These are phyloP conservation scores for Tricholoma hemisulphureum DNA, from an alignment of 768 basidiomycete species.

Conservation along the genomic window DNA sequence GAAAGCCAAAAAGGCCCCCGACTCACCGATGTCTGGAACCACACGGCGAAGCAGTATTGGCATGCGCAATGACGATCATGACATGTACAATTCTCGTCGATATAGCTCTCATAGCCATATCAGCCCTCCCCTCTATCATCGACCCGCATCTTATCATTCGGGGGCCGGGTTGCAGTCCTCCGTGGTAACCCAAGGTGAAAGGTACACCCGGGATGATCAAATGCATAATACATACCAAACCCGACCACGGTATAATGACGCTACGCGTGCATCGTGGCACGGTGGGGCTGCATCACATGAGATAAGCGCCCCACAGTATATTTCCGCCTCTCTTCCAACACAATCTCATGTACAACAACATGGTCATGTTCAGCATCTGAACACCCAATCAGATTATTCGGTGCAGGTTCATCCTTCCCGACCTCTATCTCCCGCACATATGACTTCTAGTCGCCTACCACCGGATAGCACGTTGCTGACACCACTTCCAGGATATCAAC, in stretches of 20 bases:
- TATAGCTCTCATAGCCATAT: constrained; percentile 26
- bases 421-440: constrained; percentile 19
- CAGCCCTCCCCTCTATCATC: constrained; percentile 17
- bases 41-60: constrained; percentile 34
- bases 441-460: constrained; percentile 45
- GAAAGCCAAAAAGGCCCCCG: constrained; percentile 82
- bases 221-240: constrained; percentile 16
- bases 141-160: constrained; percentile 27
- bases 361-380: constrained; percentile 31
- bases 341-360: constrained; percentile 26
- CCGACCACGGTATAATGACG: constrained; percentile 31
- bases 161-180: constrained; percentile 28
- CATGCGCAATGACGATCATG: constrained; percentile 30
- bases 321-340: constrained; percentile 27
- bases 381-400: constrained; percentile 12
- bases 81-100: constrained; percentile 28
- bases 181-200: constrained; percentile 25
- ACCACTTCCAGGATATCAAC: constrained; percentile 61
- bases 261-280: constrained; percentile 37
- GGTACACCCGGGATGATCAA: constrained; percentile 33
- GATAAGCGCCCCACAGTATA: constrained; percentile 18
- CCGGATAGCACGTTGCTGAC: constrained; percentile 69
- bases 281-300: constrained; percentile 25
- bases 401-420: constrained; percentile 19
- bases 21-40: constrained; percentile 24